Evolutionary conservation across 768 basidiomycete genomes (phyloP), one percentile per base, ranked within the genome.

Genomic region (Cystobasidium ongulense): DNA sequence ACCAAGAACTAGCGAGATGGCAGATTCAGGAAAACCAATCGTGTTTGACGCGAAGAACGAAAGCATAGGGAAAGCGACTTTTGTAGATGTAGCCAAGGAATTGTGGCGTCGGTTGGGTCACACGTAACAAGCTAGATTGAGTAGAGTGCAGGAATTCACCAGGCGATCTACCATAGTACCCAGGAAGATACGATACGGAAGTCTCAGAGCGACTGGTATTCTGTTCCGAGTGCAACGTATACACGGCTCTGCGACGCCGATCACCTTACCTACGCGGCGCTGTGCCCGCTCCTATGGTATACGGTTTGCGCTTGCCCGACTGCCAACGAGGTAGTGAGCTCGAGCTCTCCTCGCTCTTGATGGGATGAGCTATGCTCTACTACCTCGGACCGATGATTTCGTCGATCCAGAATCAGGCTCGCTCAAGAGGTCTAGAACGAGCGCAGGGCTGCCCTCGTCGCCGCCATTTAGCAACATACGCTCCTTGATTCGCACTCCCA

Each of bases 1-100:
- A 5, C 84, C 87, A 1, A 86, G 84, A 0, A 88, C 95, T 18
- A 92, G 91, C 78, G 80, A 80, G 10, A 85, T 87, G 8, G 88
- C 90, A 1, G 93, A 95, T 78, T 81, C 77, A 0, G 91, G 93
- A 1, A 52, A 78, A 62, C 82, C 82, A 0, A 76, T 82, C 50
- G 80, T 82, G 39, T 52, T 71, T 8, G 53, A 71, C 31, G 29
- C 68, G 13, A 38, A 36, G 13, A 38, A 23, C n/a, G 35, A 54
- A 29, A 71, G 68, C 33, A 33, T 59, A 10, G 54, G 36, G 8
- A 52, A 36, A 38, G 36, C 25, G 10, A 43, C 41, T 29, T 71
- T 71, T 29, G 10, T 61, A 43, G 54, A 71, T 57, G 31, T 59
- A 36, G 68, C 68, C 2, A 27, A 59, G 27, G 21, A 46, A 5